A percentile compares a stretch with the other conserved stretches of the same genome.
Conservation (phyloP, 2,329 filamentous ascomycete species). For the Lachnellula subtilissima region DNA sequence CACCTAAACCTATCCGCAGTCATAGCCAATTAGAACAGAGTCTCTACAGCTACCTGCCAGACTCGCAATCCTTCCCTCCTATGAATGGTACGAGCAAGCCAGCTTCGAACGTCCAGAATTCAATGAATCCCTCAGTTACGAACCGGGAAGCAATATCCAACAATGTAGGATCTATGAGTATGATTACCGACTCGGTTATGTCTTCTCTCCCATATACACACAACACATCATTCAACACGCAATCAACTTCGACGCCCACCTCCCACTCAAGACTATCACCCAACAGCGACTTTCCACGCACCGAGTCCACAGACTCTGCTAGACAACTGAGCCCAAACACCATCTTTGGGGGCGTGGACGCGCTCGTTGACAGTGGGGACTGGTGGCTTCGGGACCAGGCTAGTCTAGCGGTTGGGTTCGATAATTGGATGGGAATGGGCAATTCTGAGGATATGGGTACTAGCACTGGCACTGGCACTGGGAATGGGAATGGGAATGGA, state of each 20-base stretch:
- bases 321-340: conserved; percentile 41
- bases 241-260: conserved; percentile 5
- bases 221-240: conserved; percentile 9
- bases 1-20: conserved; percentile 10
- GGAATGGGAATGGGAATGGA: not conserved
- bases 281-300: conserved; percentile 11
- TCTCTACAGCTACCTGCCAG: conserved; percentile 25
- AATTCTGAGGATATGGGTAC: conserved; percentile 1
- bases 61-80: conserved; percentile 1
- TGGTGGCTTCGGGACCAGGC: conserved; percentile 61
- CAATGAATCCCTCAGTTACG: not conserved
- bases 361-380: conserved; percentile 58
- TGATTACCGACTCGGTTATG: conserved; percentile 12
- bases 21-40: conserved; percentile 27
- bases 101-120: conserved; percentile 2
- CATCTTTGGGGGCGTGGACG: conserved; percentile 56
- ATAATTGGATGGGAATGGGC: conserved; percentile 47
- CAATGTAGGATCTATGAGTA: conserved; percentile 12
- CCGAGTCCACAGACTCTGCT: conserved; percentile 12
- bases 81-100: not conserved
- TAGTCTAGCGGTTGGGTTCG: conserved; percentile 55
- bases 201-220: conserved; percentile 18
- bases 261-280: conserved; percentile 9
- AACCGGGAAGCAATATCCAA: not conserved
- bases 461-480: not conserved